Evolutionary conservation across 345 rosid species (phyloP).

Genomic region (Salix viminalis): DNA sequence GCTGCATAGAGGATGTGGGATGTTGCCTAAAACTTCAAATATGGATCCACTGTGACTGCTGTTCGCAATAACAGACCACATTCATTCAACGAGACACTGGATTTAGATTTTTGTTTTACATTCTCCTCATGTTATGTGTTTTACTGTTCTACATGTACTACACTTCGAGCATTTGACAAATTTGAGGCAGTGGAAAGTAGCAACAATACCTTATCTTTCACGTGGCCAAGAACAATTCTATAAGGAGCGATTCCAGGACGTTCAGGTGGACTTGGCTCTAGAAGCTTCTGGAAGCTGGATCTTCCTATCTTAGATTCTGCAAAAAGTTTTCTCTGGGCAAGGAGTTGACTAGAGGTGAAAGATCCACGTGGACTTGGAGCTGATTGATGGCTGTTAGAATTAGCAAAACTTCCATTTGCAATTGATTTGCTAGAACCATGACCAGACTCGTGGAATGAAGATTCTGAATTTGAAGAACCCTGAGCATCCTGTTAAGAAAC

Average conservation of each 20-base stretch:
- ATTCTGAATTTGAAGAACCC: slow-evolving; percentile 29
- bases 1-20: not conserved
- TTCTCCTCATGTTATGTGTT: not conserved
- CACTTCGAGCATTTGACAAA: not conserved
- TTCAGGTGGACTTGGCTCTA: slow-evolving; percentile 82
- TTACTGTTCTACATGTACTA: not conserved
- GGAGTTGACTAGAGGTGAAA: slow-evolving; percentile 46
- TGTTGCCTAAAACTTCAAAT: not conserved
- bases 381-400: slow-evolving; percentile 35
- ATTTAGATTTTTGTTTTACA: not conserved
- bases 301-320: slow-evolving; percentile 78
- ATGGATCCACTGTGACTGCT: not conserved
- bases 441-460: slow-evolving; percentile 27
- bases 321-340: slow-evolving; percentile 68
- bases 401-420: slow-evolving; percentile 41
- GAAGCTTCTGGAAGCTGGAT: slow-evolving; percentile 89
- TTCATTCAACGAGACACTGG: not conserved
- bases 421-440: slow-evolving; percentile 22
- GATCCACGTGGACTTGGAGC: slow-evolving; percentile 41
- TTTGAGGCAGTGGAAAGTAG: slow-evolving; percentile 2
- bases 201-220: slow-evolving; percentile 75
- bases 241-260: slow-evolving; percentile 87
- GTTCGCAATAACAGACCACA: not conserved
- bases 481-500: slow-evolving; percentile 29
- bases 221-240: slow-evolving; percentile 86